Base-by-base conservation (phyloP, 192 early-diverging fungal genomes). In the Phycomyces blakesleeanus region DNA sequence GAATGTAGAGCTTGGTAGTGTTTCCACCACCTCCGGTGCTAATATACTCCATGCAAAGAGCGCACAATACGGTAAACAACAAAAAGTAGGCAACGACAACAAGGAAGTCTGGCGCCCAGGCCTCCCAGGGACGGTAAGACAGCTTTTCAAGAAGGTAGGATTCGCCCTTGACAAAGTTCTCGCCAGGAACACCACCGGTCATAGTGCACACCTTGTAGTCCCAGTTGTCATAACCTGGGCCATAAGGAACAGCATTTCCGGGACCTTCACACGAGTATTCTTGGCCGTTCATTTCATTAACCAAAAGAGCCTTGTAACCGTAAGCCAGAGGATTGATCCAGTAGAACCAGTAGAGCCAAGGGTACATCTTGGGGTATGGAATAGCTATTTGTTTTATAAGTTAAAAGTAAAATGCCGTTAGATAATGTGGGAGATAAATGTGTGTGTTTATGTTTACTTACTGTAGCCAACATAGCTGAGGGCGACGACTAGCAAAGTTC, bases 311-410 rank as follows among this genome's bases (percentile, higher is more conserved):
- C 42, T 83, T 81, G 60, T 85, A 79, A 6, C 71, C 82, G 49
- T 87, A 87, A 0, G 79, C 69, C 24, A 86, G 63, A 15, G 87
- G 85, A 55, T 87, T 85, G 42, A 88, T 82, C 81, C 80, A 88
- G 54, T 72, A 83, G 42, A 86, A 74, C 83, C 82, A 84, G 26
- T 59, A 74, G 26, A 87, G 73, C 85, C 82, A 84, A n/a, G 83
- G 79, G 24, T 83, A 74, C 83, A 88, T 87, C 1, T 76, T 73
- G 18, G 61, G 65, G 47, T 77, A 78, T 0, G 83, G 83, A 63
- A 88, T 83, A 7, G 18, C 44, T 47, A 47, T 47, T n/a, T n/a
- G n/a, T n/a, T n/a, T n/a, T n/a, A n/a, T n/a, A n/a, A n/a, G n/a
- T n/a, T n/a, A n/a, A n/a, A n/a, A n/a, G n/a, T n/a, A n/a, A n/a